Evolutionary conservation across 2,329 filamentous ascomycete species (phyloP).

Genomic region (Stagonosporopsis rhizophila): DNA sequence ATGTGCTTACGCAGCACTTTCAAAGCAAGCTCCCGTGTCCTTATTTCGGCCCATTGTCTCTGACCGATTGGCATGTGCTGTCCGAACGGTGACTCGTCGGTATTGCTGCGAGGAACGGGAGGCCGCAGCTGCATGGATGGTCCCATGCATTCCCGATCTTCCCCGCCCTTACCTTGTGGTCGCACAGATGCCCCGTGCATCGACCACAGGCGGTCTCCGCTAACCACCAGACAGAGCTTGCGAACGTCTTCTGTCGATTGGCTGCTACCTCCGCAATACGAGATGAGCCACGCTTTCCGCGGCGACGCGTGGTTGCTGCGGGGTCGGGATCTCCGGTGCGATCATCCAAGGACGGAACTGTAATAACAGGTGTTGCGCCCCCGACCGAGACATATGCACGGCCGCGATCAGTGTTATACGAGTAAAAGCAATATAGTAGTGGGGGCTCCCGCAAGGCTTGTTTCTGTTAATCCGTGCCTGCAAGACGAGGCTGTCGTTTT

Average conservation of each 20-base stretch:
- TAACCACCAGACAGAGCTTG: not conserved
- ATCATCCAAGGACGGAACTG: not conserved
- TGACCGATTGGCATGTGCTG: constrained; percentile 13
- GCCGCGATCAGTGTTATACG: not conserved
- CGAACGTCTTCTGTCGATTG: constrained; percentile 4
- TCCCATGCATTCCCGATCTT: constrained; percentile 19
- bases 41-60: not conserved
- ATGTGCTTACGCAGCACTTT: constrained; percentile 4
- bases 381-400: constrained; percentile 14
- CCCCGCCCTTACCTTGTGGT: constrained; percentile 20
- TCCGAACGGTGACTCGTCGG: constrained; percentile 12
- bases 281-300: constrained; percentile 10
- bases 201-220: not conserved
- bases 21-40: not conserved
- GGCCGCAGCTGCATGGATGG: constrained; percentile 17
- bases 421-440: not conserved
- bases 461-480: not conserved
- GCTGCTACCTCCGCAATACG: constrained; percentile 5
- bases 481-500: not conserved
- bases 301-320: constrained; percentile 7
- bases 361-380: constrained; percentile 1
- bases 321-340: constrained; percentile 4
- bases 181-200: constrained; percentile 5
- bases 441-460: constrained; percentile 1
- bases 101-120: constrained; percentile 16